Evolutionary conservation across 495 filamentous ascomycete genomes (phyloP), one percentile per base, ranked within the genome.

Genomic region (Talaromyces trachyspermus): DNA sequence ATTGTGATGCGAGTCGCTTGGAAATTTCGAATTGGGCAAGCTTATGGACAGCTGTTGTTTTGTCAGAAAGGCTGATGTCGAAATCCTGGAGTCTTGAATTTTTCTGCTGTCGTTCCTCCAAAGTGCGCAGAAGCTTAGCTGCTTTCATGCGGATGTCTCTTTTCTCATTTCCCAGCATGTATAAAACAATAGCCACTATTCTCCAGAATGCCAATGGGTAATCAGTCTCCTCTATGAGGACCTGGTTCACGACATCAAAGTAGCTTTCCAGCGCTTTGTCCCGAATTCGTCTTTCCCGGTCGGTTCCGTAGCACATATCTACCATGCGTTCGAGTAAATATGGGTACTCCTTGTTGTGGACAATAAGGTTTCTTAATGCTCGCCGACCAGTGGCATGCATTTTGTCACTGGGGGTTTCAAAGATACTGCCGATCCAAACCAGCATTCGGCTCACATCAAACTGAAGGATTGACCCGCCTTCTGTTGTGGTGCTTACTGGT

Each of bases 41-140:
- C 64, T 96, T 97, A 64, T 96, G 97, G 2, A 98, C 91, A 1
- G 92, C 92, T 48, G 91, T 95, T 0, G 92, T 98, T 66, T 95
- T 95, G 66, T 98, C 94, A 1, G 92, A 90, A 36, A 98, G 90
- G 60, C 91, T 95, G 54, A 98, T 95, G 55, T 98, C 94, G 41
- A 95, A 94, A 61, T 97, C 94, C 57, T 95, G 89, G 25, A 97
- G 79, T 54, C 90, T 88, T 4, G 90, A 95, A 54, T 75, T 89
- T 54, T 84, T 85, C 57, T 85, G 81, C 53, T 88, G 85, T 12
- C 87, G 79, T 48, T 91, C 85, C 57, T 97, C 94, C 1, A 96
- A 70, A 5, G 79, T 81, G 23, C 88, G 76, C 18, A 98, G 74
- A 11, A 97, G 74, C 49, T 85, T 85, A 0, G 87, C 89, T 2